Evolutionary conservation across 2,329 filamentous ascomycete species (phyloP).

Genomic region (Aspergillus fumigatiaffinis): DNA sequence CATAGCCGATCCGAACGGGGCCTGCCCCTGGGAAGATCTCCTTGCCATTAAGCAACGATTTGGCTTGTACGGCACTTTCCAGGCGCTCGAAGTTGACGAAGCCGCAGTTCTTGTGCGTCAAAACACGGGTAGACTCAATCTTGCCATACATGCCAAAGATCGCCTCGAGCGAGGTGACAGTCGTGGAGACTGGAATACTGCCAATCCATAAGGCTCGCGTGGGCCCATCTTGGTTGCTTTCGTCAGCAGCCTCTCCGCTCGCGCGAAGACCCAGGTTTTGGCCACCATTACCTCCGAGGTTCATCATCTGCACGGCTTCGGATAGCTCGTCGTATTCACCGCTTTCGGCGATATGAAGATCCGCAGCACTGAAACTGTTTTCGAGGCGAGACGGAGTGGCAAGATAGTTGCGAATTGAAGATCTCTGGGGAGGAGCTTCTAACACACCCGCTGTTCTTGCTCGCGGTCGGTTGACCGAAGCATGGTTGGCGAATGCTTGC

Average conservation of each 20-base stretch:
- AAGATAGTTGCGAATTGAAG: slow-evolving; percentile 67
- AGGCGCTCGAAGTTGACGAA: slow-evolving; percentile 96
- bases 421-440: slow-evolving; percentile 67
- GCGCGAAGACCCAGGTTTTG: slow-evolving; percentile 61
- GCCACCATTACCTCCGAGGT: slow-evolving; percentile 45
- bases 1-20: slow-evolving; percentile 92
- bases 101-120: slow-evolving; percentile 98
- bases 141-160: slow-evolving; percentile 93
- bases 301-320: slow-evolving; percentile 77
- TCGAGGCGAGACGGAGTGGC: slow-evolving; percentile 73
- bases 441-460: slow-evolving; percentile 89
- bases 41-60: slow-evolving; percentile 84
- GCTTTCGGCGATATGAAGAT: slow-evolving; percentile 70
- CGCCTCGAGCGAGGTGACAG: slow-evolving; percentile 86
- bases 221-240: slow-evolving; percentile 78
- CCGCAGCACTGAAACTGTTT: slow-evolving; percentile 69
- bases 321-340: slow-evolving; percentile 76
- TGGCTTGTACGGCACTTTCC: slow-evolving; percentile 87
- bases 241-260: slow-evolving; percentile 64
- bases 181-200: slow-evolving; percentile 95
- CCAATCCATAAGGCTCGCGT: slow-evolving; percentile 95
- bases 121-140: slow-evolving; percentile 84
- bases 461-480: slow-evolving; percentile 75
- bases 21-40: slow-evolving; percentile 98
- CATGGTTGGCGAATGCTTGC: slow-evolving; percentile 84